Evolutionary conservation across 306 rosid species (phyloP), one percentile per base, ranked within the genome.

Genomic region (Cucurbita maxima): DNA sequence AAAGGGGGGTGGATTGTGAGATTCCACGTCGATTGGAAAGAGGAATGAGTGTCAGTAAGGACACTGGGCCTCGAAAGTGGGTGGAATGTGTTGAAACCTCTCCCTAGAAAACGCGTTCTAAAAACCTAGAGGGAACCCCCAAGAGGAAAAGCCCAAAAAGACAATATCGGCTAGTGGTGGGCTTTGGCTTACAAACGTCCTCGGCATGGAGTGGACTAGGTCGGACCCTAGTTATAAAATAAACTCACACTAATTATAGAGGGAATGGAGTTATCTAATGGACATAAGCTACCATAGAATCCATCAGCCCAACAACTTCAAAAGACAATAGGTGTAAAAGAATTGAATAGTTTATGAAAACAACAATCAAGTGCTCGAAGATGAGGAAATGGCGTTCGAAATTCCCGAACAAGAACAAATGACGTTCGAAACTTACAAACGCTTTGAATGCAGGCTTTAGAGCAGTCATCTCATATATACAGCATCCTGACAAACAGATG

Each of bases 391-490:
- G 63, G 55, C 47, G 4, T 59, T 51, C 45, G 4, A 58, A 78
- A 71, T 34, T 73, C 55, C 38, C 1, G 11, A 41, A 57, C 38
- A 1, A 18, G 64, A 67, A 76, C 63, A 78, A 63, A 71, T 43
- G 59, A 75, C 19, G 44, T 58, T 5, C 10, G 63, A 16, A 71
- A 83, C 99, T 95, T 88, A 95, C 97, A 78, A 95, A 95, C 79
- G 99, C 99, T 85, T 91, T 95, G 78, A 91, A 95, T 59, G 99
- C 96, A 53, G 99, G 89, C 78, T 76, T 95, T 53, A 83, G 96
- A 43, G 88, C 75, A 58, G 92, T 81, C 99, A 95, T 95, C 82
- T 95, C 99, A 61, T 91, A 91, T 79, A 95, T 87, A 78, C 99
- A 91, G 82, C 99, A 95, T 81, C 99, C 97, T 95, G 96, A 77